Evolutionary conservation across 208 protist species (phyloP).

Genomic region (Leishmania aethiopica): DNA sequence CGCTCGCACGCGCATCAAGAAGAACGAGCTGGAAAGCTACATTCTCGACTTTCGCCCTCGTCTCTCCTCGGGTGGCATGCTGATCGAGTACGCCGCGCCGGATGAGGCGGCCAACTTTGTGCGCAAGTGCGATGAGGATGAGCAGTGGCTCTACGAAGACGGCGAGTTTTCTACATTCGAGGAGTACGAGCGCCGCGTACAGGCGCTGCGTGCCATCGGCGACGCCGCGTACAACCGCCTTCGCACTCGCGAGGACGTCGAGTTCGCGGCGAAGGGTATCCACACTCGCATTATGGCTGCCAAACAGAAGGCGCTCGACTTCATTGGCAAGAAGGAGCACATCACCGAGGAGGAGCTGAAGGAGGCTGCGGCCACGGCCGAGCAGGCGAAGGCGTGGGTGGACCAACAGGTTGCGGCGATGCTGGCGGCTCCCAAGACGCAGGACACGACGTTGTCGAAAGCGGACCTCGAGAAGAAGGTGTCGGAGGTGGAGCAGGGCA

Average conservation of each 20-base stretch:
- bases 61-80: conserved; percentile 62
- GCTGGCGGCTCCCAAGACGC: conserved; percentile 47
- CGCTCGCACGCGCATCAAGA: conserved; percentile 75
- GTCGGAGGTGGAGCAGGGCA: conserved; percentile 35
- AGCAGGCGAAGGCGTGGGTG: conserved; percentile 63
- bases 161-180: conserved; percentile 71
- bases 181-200: conserved; percentile 72
- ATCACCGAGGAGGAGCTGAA: conserved; percentile 82
- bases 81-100: conserved; percentile 66
- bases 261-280: conserved; percentile 60
- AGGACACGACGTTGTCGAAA: conserved; percentile 40
- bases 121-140: conserved; percentile 66
- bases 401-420: conserved; percentile 49
- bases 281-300: conserved; percentile 39
- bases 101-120: conserved; percentile 61
- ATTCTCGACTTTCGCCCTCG: conserved; percentile 85
- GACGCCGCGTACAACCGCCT: conserved; percentile 69
- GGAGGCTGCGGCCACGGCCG: conserved; percentile 50
- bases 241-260: conserved; percentile 63
- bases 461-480: conserved; percentile 43
- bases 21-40: conserved; percentile 93
- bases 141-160: conserved; percentile 92
- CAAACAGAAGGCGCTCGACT: conserved; percentile 50
- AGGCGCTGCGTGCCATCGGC: conserved; percentile 77
- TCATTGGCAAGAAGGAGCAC: conserved; percentile 69